phyloP scores from a whole-genome alignment of 257 asterid genomes.

The Fraxinus quadrangulata region DNA sequence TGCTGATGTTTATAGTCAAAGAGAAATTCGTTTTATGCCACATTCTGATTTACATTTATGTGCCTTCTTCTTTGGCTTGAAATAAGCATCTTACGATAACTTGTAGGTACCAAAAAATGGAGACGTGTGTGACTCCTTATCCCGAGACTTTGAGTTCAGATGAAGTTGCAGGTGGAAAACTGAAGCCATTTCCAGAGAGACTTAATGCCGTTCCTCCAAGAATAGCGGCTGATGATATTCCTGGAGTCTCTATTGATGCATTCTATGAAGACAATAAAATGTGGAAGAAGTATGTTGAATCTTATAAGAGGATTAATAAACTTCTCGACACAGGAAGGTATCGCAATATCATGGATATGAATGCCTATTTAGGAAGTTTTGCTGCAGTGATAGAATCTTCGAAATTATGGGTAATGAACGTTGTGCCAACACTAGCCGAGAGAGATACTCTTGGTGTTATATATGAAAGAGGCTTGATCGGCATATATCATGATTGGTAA shows the following conservation, averaged over 20 bases:
- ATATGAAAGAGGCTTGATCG: constrained; percentile 48
- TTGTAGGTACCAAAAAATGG: constrained; percentile 48
- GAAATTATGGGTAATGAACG: constrained; percentile 54
- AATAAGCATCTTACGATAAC: background rate
- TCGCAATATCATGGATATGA: constrained; percentile 54
- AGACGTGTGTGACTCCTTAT: constrained; percentile 39
- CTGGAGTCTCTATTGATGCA: constrained; percentile 37
- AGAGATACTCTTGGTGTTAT: constrained; percentile 45
- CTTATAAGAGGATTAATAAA: constrained; percentile 37
- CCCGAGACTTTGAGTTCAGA: constrained; percentile 33
- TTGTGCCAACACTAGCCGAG: constrained; percentile 43
- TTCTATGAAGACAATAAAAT: constrained; percentile 37
- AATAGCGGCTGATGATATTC: constrained; percentile 32
- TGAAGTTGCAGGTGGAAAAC: constrained; percentile 46
- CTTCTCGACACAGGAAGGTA: constrained; percentile 39
- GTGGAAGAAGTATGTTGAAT: constrained; percentile 42
- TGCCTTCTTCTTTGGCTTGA: background rate
- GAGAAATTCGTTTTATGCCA: background rate
- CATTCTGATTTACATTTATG: background rate
- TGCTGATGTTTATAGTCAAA: background rate
- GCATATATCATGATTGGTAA: constrained; percentile 52
- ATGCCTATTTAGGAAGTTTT: constrained; percentile 53
- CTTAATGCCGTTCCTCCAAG: constrained; percentile 46
- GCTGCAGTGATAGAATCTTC: constrained; percentile 48
- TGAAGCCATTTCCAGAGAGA: constrained; percentile 42